Conservation (phyloP, 2,329 filamentous ascomycete species). For the Sordariomycetes sp. region DNA sequence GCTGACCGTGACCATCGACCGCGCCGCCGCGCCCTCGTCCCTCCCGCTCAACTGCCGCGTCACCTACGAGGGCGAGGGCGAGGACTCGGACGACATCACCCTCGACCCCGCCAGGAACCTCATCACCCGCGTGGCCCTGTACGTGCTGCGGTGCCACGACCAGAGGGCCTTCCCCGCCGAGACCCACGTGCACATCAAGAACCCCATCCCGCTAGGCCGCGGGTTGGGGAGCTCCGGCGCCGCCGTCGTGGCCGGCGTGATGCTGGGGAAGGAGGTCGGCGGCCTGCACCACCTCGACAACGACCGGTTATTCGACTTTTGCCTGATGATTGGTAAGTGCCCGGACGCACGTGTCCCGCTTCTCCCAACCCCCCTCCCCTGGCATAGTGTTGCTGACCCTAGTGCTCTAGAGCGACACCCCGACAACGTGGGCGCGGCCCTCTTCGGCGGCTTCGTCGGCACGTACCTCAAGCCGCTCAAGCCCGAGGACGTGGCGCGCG, state of each 20-base stretch:
- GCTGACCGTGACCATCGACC: slow-evolving; percentile 68
- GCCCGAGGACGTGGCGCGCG: slow-evolving; percentile 78
- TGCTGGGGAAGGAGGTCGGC: slow-evolving; percentile 82
- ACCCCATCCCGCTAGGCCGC: slow-evolving; percentile 86
- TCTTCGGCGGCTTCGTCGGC: slow-evolving; percentile 94
- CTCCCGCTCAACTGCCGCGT: slow-evolving; percentile 74
- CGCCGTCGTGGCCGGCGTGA: slow-evolving; percentile 90
- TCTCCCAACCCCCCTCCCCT: background rate
- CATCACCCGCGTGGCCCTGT: slow-evolving; percentile 86
- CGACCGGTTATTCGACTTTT: slow-evolving; percentile 85
- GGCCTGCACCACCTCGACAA: slow-evolving; percentile 62
- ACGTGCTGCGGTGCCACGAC: slow-evolving; percentile 87
- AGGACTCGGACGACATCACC: slow-evolving; percentile 61
- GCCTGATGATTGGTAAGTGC: slow-evolving; percentile 77
- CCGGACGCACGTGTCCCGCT: background rate
- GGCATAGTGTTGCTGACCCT: background rate
- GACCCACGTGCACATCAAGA: slow-evolving; percentile 90
- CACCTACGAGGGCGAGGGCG: slow-evolving; percentile 78
- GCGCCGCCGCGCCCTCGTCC: slow-evolving; percentile 35
- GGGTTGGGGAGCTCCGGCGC: slow-evolving; percentile 93
- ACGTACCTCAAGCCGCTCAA: slow-evolving; percentile 91
- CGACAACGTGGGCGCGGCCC: slow-evolving; percentile 87
- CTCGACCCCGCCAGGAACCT: slow-evolving; percentile 81
- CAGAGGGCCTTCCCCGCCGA: slow-evolving; percentile 73
- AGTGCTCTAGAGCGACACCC: slow-evolving; percentile 61